phyloP scores from a whole-genome alignment of 2,329 filamentous ascomycete genomes.

The Ambrosiella beaveri region DNA sequence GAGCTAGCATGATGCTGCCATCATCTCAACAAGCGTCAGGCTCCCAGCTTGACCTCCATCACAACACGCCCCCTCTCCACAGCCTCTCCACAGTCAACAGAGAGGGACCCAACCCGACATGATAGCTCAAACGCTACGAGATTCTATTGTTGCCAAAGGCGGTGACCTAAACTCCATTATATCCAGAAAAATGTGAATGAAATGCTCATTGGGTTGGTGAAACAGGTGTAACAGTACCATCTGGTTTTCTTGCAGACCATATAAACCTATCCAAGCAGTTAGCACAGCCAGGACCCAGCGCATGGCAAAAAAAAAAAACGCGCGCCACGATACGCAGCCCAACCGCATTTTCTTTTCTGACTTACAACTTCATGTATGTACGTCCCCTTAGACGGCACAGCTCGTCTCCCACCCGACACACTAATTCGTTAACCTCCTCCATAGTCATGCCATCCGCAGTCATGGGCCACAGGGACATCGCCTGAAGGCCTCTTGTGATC shows the following conservation, averaged over 20 bases:
- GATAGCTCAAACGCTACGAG: too few relatives aligned
- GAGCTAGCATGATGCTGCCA: too few relatives aligned
- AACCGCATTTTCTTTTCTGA: constrained; percentile 16
- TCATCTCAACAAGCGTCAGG: too few relatives aligned
- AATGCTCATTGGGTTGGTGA: background rate
- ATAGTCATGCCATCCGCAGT: constrained; percentile 33
- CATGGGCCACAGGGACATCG: constrained; percentile 57
- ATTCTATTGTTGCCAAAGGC: too few relatives aligned
- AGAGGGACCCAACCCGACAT: too few relatives aligned
- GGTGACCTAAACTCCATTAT: background rate
- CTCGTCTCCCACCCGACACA: constrained; percentile 46
- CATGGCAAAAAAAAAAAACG: background rate
- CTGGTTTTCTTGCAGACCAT: constrained; percentile 20
- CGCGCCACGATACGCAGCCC: constrained; percentile 10
- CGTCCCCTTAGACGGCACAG: constrained; percentile 51
- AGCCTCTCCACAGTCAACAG: too few relatives aligned
- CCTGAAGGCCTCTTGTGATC: constrained; percentile 54
- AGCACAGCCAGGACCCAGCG: background rate
- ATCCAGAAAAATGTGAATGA: background rate
- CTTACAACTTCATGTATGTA: constrained; percentile 64
- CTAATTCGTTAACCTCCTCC: constrained; percentile 45
- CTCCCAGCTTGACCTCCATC: too few relatives aligned
- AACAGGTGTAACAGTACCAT: background rate
- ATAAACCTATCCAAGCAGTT: constrained; percentile 17
- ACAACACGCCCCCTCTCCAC: too few relatives aligned